These are phyloP conservation scores for Plasmodium yoelii DNA, from an alignment of 169 alveolate genomes.

Conservation along the genomic window DNA sequence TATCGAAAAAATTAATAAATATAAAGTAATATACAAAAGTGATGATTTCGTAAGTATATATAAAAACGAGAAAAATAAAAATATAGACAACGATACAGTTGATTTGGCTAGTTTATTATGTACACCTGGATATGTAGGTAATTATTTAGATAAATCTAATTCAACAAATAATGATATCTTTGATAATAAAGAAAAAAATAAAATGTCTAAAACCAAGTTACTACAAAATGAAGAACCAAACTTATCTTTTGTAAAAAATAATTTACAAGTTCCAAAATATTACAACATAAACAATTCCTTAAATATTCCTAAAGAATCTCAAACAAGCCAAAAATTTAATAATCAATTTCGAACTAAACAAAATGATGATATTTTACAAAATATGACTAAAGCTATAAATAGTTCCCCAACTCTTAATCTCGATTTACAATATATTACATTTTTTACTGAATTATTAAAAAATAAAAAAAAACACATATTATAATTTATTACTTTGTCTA, in stretches of 20 bases:
- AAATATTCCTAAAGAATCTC: background rate
- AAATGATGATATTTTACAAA: conserved; percentile 24
- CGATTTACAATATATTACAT: conserved; percentile 38
- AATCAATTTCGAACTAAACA: background rate
- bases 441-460: conserved; percentile 19
- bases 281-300: background rate
- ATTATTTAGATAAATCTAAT: conserved; percentile 38
- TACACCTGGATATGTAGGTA: conserved; percentile 63
- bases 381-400: conserved; percentile 38
- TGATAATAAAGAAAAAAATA: background rate
- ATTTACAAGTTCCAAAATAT: background rate
- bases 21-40: conserved; percentile 43
- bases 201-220: background rate
- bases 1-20: conserved; percentile 22
- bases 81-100: background rate
- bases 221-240: background rate
- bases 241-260: background rate
- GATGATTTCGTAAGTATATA: conserved; percentile 39
- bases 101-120: conserved; percentile 60
- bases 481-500: background rate
- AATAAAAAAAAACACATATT: background rate
- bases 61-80: conserved; percentile 10
- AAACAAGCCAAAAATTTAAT: no score
- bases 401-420: conserved; percentile 49
- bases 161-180: conserved; percentile 14